A percentile compares a stretch with the other conserved stretches of the same genome.
These are phyloP conservation scores for Monascus ruber DNA, from an alignment of 2,329 filamentous ascomycete species.

Conservation along the genomic window DNA sequence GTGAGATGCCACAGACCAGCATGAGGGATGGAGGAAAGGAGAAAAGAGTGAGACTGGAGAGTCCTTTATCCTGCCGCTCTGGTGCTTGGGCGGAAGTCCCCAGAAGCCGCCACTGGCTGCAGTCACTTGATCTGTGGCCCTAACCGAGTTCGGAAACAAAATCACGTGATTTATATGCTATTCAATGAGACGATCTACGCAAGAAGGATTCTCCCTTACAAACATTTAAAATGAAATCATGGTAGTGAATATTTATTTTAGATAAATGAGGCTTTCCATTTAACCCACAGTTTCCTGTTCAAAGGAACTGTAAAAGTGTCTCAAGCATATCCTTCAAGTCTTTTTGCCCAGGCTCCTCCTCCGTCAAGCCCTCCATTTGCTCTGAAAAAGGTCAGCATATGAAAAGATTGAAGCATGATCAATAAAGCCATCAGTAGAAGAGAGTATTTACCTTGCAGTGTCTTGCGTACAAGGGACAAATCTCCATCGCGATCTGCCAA, in stretches of 20 bases:
- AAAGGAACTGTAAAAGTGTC: slow-evolving; percentile 40
- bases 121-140: background rate
- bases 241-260: background rate
- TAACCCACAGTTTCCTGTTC: slow-evolving; percentile 2
- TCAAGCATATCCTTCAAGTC: slow-evolving; percentile 53
- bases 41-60: slow-evolving; percentile 5
- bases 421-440: background rate
- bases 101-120: slow-evolving; percentile 21
- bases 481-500: slow-evolving; percentile 59
- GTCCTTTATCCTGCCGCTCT: slow-evolving; percentile 10
- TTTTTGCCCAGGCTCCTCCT: slow-evolving; percentile 42
- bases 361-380: slow-evolving; percentile 50
- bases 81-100: slow-evolving; percentile 17
- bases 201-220: background rate
- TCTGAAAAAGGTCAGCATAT: slow-evolving; percentile 29
- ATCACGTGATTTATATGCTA: slow-evolving; percentile 12
- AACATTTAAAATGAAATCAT: background rate
- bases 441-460: slow-evolving; percentile 47
- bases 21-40: slow-evolving; percentile 13
- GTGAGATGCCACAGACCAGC: slow-evolving; percentile 12
- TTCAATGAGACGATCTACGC: slow-evolving; percentile 1
- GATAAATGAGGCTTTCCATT: background rate
- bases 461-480: slow-evolving; percentile 51
- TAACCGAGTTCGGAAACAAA: background rate
- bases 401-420: background rate